Evolutionary conservation across 202 grass and related monocot species (phyloP), one percentile per base, ranked within the genome.

Genomic region (Zizania palustris): DNA sequence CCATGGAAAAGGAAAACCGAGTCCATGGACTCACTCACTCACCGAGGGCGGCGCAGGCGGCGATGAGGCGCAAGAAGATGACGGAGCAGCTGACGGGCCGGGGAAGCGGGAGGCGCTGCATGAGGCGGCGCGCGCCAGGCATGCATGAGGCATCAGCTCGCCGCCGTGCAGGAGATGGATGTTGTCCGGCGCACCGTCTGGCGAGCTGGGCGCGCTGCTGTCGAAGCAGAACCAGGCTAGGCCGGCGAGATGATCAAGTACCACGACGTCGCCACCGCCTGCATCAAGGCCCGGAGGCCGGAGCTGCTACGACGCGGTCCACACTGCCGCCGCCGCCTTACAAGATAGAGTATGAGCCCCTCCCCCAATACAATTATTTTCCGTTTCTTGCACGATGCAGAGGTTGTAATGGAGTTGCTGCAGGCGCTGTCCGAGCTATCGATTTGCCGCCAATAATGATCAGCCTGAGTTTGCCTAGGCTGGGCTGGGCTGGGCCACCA

Each of bases 81-180:
- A 93, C 89, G 62, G 95, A 99, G 83, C 96, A 99, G 84, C 83
- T 94, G 45, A 99, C n/a, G n/a, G n/a, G n/a, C n/a, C 96, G 0
- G 91, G 89, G 77, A 99, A 99, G 77, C 73, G 89, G 42, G 89
- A 95, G 11, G 67, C 92, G 43, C 74, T 99, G 83, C 96, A 99
- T 78, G 82, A 78, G 9, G 91, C 92, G 5, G 96, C 85, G 54
- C 84, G 96, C 45, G 83, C 87, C n/a, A 83, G 96, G 36, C 85
- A n/a, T n/a, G n/a, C n/a, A n/a, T n/a, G n/a, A n/a, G n/a, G n/a
- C n/a, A n/a, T n/a, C n/a, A 89, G 83, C 48, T 99, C 2, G 80
- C 4, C 7, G 86, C 66, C 67, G 74, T 95, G 75, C 85, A 79
- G 67, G 83, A 87, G n/a, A n/a, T n/a, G n/a, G 85, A 77, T 90